A percentile compares a stretch with the other conserved stretches of the same genome.
Evolutionary conservation across 768 basidiomycete species (phyloP).

Genomic region (Epithele typhae): DNA sequence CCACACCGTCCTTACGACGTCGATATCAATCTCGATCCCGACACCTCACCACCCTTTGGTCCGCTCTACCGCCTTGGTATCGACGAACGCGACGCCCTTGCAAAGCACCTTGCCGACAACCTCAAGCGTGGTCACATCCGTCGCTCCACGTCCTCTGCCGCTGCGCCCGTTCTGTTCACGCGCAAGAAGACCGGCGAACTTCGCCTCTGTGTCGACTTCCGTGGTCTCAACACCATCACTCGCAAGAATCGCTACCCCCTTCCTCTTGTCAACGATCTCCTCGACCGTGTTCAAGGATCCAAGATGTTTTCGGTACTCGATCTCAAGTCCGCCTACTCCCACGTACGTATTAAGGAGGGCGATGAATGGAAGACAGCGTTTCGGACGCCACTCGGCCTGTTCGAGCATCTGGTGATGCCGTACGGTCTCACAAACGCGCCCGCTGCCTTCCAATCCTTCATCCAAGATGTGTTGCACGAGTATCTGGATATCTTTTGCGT

Average conservation of each 20-base stretch:
- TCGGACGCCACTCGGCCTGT: constrained; percentile 31
- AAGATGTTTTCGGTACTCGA: constrained; percentile 35
- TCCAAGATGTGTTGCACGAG: constrained; percentile 11
- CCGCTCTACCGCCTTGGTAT: constrained; percentile 28
- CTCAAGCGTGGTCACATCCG: constrained; percentile 28
- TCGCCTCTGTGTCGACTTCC: constrained; percentile 24
- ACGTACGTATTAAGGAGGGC: constrained; percentile 32
- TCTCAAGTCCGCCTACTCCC: constrained; percentile 36
- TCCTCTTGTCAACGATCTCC: constrained; percentile 29
- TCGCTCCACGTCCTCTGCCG: constrained; percentile 22
- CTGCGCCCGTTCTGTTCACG: constrained; percentile 25
- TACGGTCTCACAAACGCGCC: constrained; percentile 24
- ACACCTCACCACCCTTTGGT: constrained; percentile 19
- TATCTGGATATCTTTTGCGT: constrained; percentile 21
- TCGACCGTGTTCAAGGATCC: constrained; percentile 20
- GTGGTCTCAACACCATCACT: constrained; percentile 28
- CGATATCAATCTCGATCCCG: constrained; percentile 30
- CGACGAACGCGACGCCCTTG: constrained; percentile 11
- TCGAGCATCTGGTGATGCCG: constrained; percentile 31
- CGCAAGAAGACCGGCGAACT: constrained; percentile 22
- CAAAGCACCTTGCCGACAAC: constrained; percentile 28
- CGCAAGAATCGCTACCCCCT: constrained; percentile 32
- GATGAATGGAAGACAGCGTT: constrained; percentile 39
- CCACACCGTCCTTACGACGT: constrained; percentile 31
- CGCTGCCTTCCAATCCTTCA: constrained; percentile 15